Evolutionary conservation across 768 basidiomycete species (phyloP).

Genomic region (Paxillus rubicundulus): DNA sequence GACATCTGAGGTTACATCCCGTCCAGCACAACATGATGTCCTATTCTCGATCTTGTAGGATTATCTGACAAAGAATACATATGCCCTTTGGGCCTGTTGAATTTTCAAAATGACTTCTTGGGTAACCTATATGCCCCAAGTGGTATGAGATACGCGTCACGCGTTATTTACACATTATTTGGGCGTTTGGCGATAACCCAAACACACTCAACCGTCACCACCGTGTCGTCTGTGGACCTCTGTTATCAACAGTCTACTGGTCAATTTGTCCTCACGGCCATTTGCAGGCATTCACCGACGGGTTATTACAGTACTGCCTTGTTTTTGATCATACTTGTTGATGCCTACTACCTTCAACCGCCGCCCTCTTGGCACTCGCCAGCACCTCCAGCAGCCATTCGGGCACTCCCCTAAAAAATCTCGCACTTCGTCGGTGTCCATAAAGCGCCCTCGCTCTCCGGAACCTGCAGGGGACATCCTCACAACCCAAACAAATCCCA

Average conservation of each 20-base stretch:
- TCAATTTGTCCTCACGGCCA: background rate
- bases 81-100: too few relatives aligned
- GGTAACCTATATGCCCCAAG: too few relatives aligned
- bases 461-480: slow-evolving; percentile 38
- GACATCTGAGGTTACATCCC: too few relatives aligned
- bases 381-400: slow-evolving; percentile 35
- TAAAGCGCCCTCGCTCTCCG: slow-evolving; percentile 52
- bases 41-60: too few relatives aligned
- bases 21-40: too few relatives aligned
- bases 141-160: background rate
- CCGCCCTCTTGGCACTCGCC: slow-evolving; percentile 46
- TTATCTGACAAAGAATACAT: too few relatives aligned
- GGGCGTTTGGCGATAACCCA: background rate
- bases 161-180: background rate
- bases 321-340: background rate
- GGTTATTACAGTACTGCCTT: background rate
- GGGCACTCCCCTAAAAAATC: slow-evolving; percentile 36
- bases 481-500: slow-evolving; percentile 29
- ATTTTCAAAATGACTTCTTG: too few relatives aligned
- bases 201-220: background rate
- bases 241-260: background rate
- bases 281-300: background rate
- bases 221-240: background rate
- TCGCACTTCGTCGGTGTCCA: slow-evolving; percentile 31
- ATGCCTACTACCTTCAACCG: slow-evolving; percentile 49